phyloP scores from a whole-genome alignment of 805 yeast genomes.

The Priceomyces melissophilus region DNA sequence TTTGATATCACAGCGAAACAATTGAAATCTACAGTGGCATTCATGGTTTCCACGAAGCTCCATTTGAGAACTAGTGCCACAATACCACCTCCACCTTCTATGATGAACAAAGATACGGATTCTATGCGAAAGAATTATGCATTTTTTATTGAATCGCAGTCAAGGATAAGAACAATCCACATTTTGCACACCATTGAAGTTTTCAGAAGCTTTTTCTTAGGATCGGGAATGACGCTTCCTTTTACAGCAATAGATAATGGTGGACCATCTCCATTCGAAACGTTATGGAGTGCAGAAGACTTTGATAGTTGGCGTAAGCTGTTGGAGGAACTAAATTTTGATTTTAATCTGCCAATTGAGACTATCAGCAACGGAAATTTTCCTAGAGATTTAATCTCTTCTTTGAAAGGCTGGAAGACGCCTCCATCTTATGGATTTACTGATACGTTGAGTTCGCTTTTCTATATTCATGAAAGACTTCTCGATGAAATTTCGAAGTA shows the following conservation, averaged over 20 bases:
- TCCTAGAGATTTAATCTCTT: constrained; percentile 43
- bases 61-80: constrained; percentile 47
- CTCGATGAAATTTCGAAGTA: constrained; percentile 46
- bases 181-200: constrained; percentile 49
- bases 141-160: constrained; percentile 53
- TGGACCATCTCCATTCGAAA: constrained; percentile 57
- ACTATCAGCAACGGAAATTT: constrained; percentile 56
- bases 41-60: constrained; percentile 51
- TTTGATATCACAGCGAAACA: constrained; percentile 51
- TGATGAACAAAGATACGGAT: constrained; percentile 18
- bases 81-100: constrained; percentile 36
- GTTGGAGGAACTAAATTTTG: constrained; percentile 4
- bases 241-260: constrained; percentile 57
- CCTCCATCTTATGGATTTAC: constrained; percentile 44
- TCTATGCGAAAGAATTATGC: constrained; percentile 42
- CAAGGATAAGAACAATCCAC: constrained; percentile 53
- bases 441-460: constrained; percentile 52
- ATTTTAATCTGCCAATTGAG: constrained; percentile 28
- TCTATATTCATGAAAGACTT: constrained; percentile 66
- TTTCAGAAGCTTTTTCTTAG: constrained; percentile 44
- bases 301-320: constrained; percentile 49
- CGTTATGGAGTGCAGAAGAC: constrained; percentile 54
- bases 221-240: constrained; percentile 36
- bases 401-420: constrained; percentile 38
- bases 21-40: constrained; percentile 51